Evolutionary conservation across 2,329 filamentous ascomycete species (phyloP), one percentile per base, ranked within the genome.

Genomic region (Trichoderma simmonsii): DNA sequence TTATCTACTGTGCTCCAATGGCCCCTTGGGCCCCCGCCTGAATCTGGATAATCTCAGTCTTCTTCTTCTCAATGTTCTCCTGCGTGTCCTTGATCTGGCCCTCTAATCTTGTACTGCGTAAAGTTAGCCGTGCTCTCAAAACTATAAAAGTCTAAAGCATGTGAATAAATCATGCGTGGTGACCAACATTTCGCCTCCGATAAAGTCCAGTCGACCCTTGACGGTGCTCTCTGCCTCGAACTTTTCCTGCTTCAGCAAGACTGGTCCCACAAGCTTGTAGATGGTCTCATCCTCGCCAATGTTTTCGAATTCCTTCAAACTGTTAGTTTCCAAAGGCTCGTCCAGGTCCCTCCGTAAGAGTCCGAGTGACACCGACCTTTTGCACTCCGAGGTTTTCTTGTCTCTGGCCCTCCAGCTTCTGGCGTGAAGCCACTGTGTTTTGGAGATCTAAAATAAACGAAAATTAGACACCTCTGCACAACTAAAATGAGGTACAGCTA

Each of bases 221-320:
- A 99, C 96, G 0, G 94, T 95, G 86, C 93, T 92, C 75, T 94
- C 90, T 0, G 96, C 96, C 81, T 99, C 96, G 2, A 89, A 85
- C 81, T 93, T 95, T 72, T 98, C 96, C 82, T 99, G 96, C 86
- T 98, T 98, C 78, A 99, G 83, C 48, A 99, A 85, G 7, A 98
- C 93, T 0, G 96, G 96, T 0, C 96, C 96, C 61, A 97, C 90
- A 56, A 98, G 89, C 83, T 98, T 99, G 89, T 97, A 99, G 81
- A 99, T 97, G 75, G 90, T 93, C 78, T 97, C 92, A 76, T 92
- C 92, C 48, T 95, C 91, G 77, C 91, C 89, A 72, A 98, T 86
- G 69, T 88, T 87, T 54, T 89, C 86, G 81, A 98, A 98, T 82
- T 98, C 95, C 91, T 96, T 75, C 39, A 18, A 12, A 51, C 9